Conservation (phyloP, 176 grass and related monocot genomes). For the Tillandsia leiboldiana region DNA sequence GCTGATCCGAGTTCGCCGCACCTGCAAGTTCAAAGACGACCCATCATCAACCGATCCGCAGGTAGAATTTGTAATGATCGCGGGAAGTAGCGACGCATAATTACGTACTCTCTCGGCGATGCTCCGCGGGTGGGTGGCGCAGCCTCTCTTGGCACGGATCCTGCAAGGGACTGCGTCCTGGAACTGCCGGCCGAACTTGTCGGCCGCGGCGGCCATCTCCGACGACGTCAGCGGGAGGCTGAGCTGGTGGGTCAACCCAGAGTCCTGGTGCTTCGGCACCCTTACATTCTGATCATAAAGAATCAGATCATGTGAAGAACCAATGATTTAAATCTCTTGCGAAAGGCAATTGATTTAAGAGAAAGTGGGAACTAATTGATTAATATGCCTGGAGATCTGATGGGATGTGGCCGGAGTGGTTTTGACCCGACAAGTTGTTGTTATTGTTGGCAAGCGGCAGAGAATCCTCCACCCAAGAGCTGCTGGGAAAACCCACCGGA, state of each 20-base stretch:
- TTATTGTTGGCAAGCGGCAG: no score
- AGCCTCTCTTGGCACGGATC: conserved; percentile 85
- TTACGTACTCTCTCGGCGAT: conserved; percentile 78
- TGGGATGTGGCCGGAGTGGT: no score
- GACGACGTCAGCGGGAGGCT: conserved; percentile 74
- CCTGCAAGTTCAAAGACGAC: conserved; percentile 20
- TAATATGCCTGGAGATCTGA: no score
- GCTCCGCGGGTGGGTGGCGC: conserved; percentile 93
- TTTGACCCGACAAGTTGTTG: no score
- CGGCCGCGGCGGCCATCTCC: conserved; percentile 55
- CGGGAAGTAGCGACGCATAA: neutral
- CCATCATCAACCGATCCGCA: neutral
- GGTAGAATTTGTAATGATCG: neutral
- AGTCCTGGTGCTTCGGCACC: conserved; percentile 25
- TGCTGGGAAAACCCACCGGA: no score
- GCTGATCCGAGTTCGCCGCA: conserved; percentile 89
- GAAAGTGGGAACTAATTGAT: no score
- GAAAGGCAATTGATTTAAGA: no score
- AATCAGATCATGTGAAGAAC: neutral
- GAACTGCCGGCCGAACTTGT: conserved; percentile 82
- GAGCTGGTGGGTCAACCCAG: conserved; percentile 59
- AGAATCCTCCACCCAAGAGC: no score
- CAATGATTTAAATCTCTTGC: no score
- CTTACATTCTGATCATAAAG: neutral
- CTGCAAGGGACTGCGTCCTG: conserved; percentile 92